Conservation (phyloP, 495 filamentous ascomycete genomes). For the Copromyces sp. region DNA sequence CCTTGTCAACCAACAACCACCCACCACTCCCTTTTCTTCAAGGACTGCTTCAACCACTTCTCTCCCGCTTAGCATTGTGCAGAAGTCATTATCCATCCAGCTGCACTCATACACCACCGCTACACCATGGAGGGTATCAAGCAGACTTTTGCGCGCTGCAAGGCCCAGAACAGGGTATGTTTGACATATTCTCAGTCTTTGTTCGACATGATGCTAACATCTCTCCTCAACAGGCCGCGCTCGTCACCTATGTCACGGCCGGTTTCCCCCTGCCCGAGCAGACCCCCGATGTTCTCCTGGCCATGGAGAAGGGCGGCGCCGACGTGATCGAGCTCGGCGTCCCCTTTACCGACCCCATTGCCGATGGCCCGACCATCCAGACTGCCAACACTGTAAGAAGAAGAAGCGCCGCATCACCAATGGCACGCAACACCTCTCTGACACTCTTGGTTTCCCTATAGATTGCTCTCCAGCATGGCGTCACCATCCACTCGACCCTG, state of each 20-base stretch:
- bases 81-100: not conserved
- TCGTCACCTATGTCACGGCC: slow-evolving; percentile 94
- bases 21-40: not conserved
- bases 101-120: not conserved
- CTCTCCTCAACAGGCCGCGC: slow-evolving; percentile 43
- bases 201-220: not conserved
- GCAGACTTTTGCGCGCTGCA: slow-evolving; percentile 79
- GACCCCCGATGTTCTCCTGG: slow-evolving; percentile 73
- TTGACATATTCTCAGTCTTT: slow-evolving; percentile 6
- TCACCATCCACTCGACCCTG: slow-evolving; percentile 66
- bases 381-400: slow-evolving; percentile 66
- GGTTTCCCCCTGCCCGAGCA: slow-evolving; percentile 80
- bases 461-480: slow-evolving; percentile 73
- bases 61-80: not conserved
- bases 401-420: not conserved
- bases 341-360: slow-evolving; percentile 97
- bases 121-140: slow-evolving; percentile 64
- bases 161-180: slow-evolving; percentile 57
- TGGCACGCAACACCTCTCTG: not conserved
- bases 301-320: slow-evolving; percentile 86
- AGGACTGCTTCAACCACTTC: not conserved
- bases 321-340: slow-evolving; percentile 80
- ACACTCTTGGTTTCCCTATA: not conserved
- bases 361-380: slow-evolving; percentile 90
- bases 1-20: not conserved